phyloP scores from a whole-genome alignment of 2,329 filamentous ascomycete genomes.

The Penicillium sp. region DNA sequence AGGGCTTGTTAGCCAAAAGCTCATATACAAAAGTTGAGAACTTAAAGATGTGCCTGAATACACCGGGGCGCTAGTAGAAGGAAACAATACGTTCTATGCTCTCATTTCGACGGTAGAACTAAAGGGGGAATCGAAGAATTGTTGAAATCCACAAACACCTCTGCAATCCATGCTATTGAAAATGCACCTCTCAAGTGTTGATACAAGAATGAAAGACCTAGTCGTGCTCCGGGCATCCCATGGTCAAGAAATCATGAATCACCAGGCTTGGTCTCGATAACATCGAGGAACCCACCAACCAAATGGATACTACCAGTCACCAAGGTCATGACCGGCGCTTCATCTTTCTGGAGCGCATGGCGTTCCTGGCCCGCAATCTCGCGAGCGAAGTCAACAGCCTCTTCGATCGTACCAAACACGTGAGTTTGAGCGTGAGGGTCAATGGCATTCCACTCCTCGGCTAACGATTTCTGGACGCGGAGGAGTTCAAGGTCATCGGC shows the following conservation, averaged over 20 bases:
- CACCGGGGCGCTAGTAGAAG: too few species aligned
- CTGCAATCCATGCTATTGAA: conserved; percentile 11
- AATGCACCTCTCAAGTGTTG: conserved; percentile 22
- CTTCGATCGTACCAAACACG: conserved; percentile 67
- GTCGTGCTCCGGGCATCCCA: conserved; percentile 14
- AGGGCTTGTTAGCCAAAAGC: too few species aligned
- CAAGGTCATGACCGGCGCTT: conserved; percentile 60
- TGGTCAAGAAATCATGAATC: conserved; percentile 8
- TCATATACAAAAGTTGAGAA: too few species aligned
- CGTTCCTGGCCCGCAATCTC: conserved; percentile 41
- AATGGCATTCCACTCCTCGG: conserved; percentile 59
- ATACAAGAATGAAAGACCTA: conserved; percentile 20
- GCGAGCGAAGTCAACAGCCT: conserved; percentile 64
- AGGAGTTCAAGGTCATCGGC: conserved; percentile 59
- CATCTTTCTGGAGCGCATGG: conserved; percentile 28
- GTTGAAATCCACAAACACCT: conserved; percentile 31
- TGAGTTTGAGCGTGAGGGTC: conserved; percentile 56
- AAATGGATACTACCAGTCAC: conserved; percentile 85
- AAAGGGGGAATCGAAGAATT: conserved; percentile 20
- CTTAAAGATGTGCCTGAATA: too few species aligned
- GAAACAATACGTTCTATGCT: too few species aligned
- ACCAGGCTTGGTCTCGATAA: conserved; percentile 57
- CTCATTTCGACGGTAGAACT: background rate
- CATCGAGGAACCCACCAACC: conserved; percentile 75
- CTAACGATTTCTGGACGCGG: conserved; percentile 68